Base-by-base conservation (phyloP, 305 asterid genomes). In the Fraxinus dipetala region DNA sequence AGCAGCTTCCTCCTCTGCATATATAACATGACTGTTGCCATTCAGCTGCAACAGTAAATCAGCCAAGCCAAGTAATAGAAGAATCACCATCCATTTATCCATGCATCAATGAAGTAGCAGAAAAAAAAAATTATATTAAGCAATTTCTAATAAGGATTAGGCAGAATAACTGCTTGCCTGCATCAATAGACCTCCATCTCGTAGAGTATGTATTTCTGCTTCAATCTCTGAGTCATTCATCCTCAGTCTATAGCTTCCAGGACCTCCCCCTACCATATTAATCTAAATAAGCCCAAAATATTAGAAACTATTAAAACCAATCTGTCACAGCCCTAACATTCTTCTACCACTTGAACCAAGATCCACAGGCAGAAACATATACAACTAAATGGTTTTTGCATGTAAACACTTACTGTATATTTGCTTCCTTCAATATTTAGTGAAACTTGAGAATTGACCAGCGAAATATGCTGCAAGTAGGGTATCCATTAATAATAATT, bases 1-100 rank as follows among this genome's bases (percentile, higher is more conserved):
- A 48, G 99, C 99, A 24, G 99, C 98, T 87, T 96, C 99, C 87
- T 96, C 99, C 90, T 96, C 99, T 22, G 98, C 97, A 72, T 96
- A 96, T 83, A 96, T 81, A 56, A 96, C 92, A 83, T 96, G 99
- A 88, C 99, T 96, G 87, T 94, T 96, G 63, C 98, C 98, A 77
- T 93, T 88, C 89, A 96, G 88, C 99, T 96, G 98, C 87, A 77
- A 88, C 26, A 84, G 81, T 74, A 59, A 83, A 88, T 78, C 40
- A 84, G 86, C 73, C 81, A 80, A 88, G 22, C 18, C 7, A 45
- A 67, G 54, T 51, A 73, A 63, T 65, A 28, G 81, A 82, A 75
- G 77, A 78, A 83, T 81, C 24, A 22, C 40, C 3, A 51, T 72
- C 76, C 75, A 56, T 20, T 16, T 67, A 83, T 48, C 76, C 78